Evolutionary conservation across 2,329 filamentous ascomycete genomes (phyloP).

Genomic region (Sporothrix variecibatus): DNA sequence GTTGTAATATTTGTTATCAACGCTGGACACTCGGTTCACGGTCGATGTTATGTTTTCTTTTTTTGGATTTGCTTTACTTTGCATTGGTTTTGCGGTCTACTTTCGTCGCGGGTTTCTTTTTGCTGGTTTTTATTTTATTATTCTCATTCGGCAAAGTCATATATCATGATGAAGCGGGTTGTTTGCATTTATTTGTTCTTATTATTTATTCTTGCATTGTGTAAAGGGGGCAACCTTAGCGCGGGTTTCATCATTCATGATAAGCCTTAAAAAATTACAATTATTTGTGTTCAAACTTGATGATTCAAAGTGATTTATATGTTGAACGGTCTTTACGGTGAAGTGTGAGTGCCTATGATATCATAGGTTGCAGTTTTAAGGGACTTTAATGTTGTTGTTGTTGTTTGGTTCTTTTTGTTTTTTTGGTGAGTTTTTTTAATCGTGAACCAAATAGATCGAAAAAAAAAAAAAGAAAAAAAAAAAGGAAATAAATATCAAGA

Average conservation of each 20-base stretch:
- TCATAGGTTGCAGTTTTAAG: too few relatives aligned
- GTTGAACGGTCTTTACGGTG: neutral
- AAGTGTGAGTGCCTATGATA: neutral
- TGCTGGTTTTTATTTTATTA: neutral
- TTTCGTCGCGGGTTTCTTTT: neutral
- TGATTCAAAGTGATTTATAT: neutral
- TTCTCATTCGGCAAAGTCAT: constrained; percentile 14
- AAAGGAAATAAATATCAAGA: neutral
- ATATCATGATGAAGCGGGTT: constrained; percentile 18
- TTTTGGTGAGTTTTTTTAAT: too few relatives aligned
- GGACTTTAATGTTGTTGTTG: neutral
- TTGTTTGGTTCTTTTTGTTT: neutral
- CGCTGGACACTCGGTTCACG: neutral
- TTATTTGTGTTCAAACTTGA: neutral
- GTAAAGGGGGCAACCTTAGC: neutral
- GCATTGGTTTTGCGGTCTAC: neutral
- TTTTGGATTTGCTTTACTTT: neutral
- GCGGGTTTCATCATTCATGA: constrained; percentile 5
- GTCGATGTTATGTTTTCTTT: neutral
- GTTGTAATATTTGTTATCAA: neutral
- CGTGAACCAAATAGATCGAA: too few relatives aligned
- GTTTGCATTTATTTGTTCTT: neutral
- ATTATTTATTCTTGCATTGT: constrained; percentile 4
- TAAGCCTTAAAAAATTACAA: neutral
- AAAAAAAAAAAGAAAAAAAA: too few relatives aligned